Evolutionary conservation across 495 filamentous ascomycete genomes (phyloP).

Genomic region (Annulohypoxylon moriforme): DNA sequence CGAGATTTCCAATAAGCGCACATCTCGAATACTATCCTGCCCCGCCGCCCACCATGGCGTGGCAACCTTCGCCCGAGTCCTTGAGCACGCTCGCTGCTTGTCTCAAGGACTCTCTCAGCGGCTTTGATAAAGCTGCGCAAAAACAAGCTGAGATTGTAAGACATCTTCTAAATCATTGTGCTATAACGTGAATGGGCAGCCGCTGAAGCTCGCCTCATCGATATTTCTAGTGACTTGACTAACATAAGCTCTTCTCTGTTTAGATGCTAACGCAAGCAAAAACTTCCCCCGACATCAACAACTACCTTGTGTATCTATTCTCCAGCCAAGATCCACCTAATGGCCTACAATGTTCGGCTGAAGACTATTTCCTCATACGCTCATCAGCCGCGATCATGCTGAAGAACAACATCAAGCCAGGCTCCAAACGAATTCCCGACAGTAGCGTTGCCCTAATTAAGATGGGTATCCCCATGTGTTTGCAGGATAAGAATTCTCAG

Average conservation of each 20-base stretch:
- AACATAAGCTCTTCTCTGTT: slow-evolving; percentile 31
- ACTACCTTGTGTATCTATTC: slow-evolving; percentile 94
- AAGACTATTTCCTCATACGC: slow-evolving; percentile 78
- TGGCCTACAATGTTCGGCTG: slow-evolving; percentile 64
- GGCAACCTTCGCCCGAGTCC: slow-evolving; percentile 90
- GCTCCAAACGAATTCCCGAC: slow-evolving; percentile 76
- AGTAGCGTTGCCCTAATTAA: slow-evolving; percentile 78
- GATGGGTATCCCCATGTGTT: slow-evolving; percentile 76
- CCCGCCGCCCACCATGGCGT: slow-evolving; percentile 72
- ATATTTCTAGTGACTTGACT: slow-evolving; percentile 34
- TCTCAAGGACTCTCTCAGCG: slow-evolving; percentile 90
- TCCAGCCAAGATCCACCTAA: slow-evolving; percentile 72
- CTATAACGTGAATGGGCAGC: background rate
- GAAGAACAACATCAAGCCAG: slow-evolving; percentile 87
- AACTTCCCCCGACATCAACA: slow-evolving; percentile 91
- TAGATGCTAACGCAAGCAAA: slow-evolving; percentile 97
- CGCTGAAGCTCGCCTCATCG: background rate
- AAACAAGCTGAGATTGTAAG: slow-evolving; percentile 82
- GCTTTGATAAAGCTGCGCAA: slow-evolving; percentile 78
- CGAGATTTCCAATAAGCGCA: slow-evolving; percentile 17
- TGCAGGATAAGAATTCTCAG: slow-evolving; percentile 83
- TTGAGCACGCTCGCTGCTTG: slow-evolving; percentile 88
- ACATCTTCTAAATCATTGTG: background rate
- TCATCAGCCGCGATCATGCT: slow-evolving; percentile 91
- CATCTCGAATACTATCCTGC: background rate